Percentiles rank a stretch among this genome's conserved stretches.
phyloP scores from a whole-genome alignment of 352 stramenopile species.

The Phytophthora syringae region DNA sequence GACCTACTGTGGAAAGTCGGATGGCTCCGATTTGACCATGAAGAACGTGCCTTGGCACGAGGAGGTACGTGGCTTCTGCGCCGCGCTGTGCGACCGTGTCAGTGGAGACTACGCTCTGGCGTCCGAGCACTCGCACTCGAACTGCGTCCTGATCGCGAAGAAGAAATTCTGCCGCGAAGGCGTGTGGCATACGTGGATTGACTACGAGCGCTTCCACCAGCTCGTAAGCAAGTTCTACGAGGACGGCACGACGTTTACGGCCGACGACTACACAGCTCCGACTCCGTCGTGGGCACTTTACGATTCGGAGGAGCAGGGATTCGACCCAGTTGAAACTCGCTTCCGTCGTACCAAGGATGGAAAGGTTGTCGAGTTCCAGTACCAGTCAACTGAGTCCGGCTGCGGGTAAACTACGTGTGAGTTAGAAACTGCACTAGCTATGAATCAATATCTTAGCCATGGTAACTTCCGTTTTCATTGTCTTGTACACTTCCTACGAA shows the following conservation, averaged over 20 bases:
- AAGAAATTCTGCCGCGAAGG: slow-evolving; percentile 89
- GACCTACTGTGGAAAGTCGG: slow-evolving; percentile 98
- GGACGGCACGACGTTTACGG: slow-evolving; percentile 87
- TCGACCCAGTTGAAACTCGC: slow-evolving; percentile 96
- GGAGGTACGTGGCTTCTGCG: slow-evolving; percentile 94
- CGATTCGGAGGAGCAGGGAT: slow-evolving; percentile 95
- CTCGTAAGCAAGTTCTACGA: slow-evolving; percentile 86
- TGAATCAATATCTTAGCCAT: slow-evolving; percentile 13
- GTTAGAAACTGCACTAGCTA: slow-evolving; percentile 8
- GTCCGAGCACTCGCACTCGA: slow-evolving; percentile 97
- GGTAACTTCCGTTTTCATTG: slow-evolving; percentile 5
- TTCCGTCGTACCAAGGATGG: slow-evolving; percentile 89
- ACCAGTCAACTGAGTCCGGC: slow-evolving; percentile 84
- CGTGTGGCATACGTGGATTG: slow-evolving; percentile 99
- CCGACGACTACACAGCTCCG: slow-evolving; percentile 95
- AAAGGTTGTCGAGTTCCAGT: slow-evolving; percentile 87
- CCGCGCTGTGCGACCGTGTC: slow-evolving; percentile 76
- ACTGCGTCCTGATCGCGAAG: slow-evolving; percentile 95
- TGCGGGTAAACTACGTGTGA: slow-evolving; percentile 59
- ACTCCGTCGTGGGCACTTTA: slow-evolving; percentile 97
- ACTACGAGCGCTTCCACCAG: slow-evolving; percentile 97
- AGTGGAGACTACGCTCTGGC: slow-evolving; percentile 93
- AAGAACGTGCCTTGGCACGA: slow-evolving; percentile 98
- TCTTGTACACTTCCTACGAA: slow-evolving; percentile 18
- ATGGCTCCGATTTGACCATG: slow-evolving; percentile 98